Conservation (phyloP, 2,329 filamentous ascomycete species). For the Zymoseptoria pseudotritici region DNA sequence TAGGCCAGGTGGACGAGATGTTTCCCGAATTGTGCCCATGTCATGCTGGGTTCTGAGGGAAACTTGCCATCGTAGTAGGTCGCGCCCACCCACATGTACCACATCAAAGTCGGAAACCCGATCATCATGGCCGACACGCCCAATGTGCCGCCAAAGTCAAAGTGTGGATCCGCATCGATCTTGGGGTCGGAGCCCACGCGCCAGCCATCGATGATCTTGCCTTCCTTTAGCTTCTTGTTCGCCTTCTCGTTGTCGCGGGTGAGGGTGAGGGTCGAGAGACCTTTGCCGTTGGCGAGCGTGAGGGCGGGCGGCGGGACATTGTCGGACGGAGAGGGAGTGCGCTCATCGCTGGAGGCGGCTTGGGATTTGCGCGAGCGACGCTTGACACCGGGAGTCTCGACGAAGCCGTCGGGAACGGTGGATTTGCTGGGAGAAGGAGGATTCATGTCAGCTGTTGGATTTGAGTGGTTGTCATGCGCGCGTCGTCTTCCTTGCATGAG, state of each 20-base stretch:
- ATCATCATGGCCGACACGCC: constrained; percentile 82
- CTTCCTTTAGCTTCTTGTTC: constrained; percentile 26
- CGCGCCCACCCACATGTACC: constrained; percentile 98
- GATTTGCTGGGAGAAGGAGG: constrained; percentile 18
- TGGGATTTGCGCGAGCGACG: constrained; percentile 38
- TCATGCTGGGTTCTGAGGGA: constrained; percentile 47
- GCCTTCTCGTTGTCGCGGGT: constrained; percentile 11
- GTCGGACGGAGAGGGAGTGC: constrained; percentile 29
- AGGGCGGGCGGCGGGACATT: constrained; percentile 13
- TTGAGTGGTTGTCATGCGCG: neutral
- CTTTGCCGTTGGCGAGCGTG: constrained; percentile 7
- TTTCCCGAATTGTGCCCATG: constrained; percentile 59
- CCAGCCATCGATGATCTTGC: constrained; percentile 33
- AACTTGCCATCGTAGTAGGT: constrained; percentile 84
- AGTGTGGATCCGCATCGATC: constrained; percentile 43
- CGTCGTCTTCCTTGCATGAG: neutral
- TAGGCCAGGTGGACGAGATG: constrained; percentile 69
- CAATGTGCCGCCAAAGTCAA: constrained; percentile 82
- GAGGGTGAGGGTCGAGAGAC: constrained; percentile 3
- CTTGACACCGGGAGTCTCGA: constrained; percentile 42
- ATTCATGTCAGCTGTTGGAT: neutral
- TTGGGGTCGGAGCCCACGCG: constrained; percentile 31
- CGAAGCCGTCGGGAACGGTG: constrained; percentile 39
- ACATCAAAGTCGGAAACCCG: constrained; percentile 90
- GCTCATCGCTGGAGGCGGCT: constrained; percentile 23